Conservation (phyloP, 495 filamentous ascomycete genomes). For the Durotheca rogersii region DNA sequence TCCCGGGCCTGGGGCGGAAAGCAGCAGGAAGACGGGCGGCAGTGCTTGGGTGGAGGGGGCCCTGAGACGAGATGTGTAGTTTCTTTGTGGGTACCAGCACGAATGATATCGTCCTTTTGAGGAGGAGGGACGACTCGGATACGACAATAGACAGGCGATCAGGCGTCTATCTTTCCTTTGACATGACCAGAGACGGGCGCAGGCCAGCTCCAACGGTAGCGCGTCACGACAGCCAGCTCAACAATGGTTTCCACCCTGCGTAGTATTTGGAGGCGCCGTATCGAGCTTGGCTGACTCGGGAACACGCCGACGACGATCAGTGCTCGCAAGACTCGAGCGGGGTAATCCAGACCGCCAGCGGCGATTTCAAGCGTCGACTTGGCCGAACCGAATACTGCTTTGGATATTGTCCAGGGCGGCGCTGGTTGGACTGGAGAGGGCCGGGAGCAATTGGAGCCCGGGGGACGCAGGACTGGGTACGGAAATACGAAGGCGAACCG, state of each 20-base stretch:
- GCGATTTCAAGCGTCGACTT: not conserved
- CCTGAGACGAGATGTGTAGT: not conserved
- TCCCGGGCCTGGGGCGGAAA: slow-evolving; percentile 5
- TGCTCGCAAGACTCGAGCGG: not conserved
- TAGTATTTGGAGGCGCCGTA: not conserved
- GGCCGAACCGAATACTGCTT: too few relatives aligned
- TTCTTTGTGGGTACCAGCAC: slow-evolving; percentile 3
- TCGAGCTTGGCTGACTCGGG: slow-evolving; percentile 7
- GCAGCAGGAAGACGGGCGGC: too few relatives aligned
- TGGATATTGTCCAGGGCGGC: too few relatives aligned
- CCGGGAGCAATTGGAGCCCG: too few relatives aligned
- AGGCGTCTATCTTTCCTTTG: slow-evolving; percentile 13
- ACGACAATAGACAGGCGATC: slow-evolving; percentile 21
- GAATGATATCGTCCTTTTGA: not conserved
- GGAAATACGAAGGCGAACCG: too few relatives aligned
- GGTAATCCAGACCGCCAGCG: too few relatives aligned
- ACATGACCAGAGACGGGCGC: slow-evolving; percentile 11
- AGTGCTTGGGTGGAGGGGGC: too few relatives aligned
- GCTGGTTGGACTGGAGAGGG: too few relatives aligned
- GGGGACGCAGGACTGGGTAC: too few relatives aligned
- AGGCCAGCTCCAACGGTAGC: slow-evolving; percentile 6
- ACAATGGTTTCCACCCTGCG: slow-evolving; percentile 20
- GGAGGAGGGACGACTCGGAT: slow-evolving; percentile 2
- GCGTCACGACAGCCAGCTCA: slow-evolving; percentile 10
- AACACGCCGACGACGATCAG: too few relatives aligned